phyloP scores from a whole-genome alignment of 1,284 basidiomycete genomes.

The Mycosarcoma mackinlayi region DNA sequence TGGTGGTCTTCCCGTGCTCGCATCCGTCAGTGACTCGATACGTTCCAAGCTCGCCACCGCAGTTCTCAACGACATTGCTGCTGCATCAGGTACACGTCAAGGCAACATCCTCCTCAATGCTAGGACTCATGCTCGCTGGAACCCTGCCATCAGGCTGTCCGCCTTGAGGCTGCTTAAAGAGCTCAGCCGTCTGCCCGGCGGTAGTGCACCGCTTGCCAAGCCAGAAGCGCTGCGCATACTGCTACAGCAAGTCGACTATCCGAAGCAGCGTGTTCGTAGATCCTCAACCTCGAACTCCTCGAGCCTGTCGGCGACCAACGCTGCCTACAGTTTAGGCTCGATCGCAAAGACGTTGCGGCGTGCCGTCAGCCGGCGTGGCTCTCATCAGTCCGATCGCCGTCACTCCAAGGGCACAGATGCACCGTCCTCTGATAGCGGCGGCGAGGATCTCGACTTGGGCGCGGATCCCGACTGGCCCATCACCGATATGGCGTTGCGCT shows the following conservation, averaged over 20 bases:
- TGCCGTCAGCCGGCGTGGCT: slow-evolving; percentile 25
- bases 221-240: slow-evolving; percentile 35
- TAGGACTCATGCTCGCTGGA: slow-evolving; percentile 26
- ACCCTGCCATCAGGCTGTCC: slow-evolving; percentile 26
- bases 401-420: slow-evolving; percentile 16
- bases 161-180: slow-evolving; percentile 55
- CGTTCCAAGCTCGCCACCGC: slow-evolving; percentile 39
- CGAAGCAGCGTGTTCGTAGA: slow-evolving; percentile 27
- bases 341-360: slow-evolving; percentile 35
- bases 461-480: slow-evolving; percentile 45
- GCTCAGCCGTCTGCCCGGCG: slow-evolving; percentile 52
- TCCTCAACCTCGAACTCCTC: slow-evolving; percentile 3
- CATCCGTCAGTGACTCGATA: slow-evolving; percentile 37
- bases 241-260: slow-evolving; percentile 48
- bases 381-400: slow-evolving; percentile 17
- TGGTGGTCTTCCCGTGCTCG: slow-evolving; percentile 20
- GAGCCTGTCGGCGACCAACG: slow-evolving; percentile 2
- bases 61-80: slow-evolving; percentile 32
- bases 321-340: slow-evolving; percentile 18
- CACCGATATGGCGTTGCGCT: slow-evolving; percentile 57
- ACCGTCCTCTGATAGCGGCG: slow-evolving; percentile 21
- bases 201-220: slow-evolving; percentile 41
- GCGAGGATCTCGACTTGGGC: slow-evolving; percentile 20
- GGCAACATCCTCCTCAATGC: slow-evolving; percentile 37
- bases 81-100: slow-evolving; percentile 35